phyloP scores from a whole-genome alignment of 352 stramenopile genomes.

The Peronosclerospora sorghi region DNA sequence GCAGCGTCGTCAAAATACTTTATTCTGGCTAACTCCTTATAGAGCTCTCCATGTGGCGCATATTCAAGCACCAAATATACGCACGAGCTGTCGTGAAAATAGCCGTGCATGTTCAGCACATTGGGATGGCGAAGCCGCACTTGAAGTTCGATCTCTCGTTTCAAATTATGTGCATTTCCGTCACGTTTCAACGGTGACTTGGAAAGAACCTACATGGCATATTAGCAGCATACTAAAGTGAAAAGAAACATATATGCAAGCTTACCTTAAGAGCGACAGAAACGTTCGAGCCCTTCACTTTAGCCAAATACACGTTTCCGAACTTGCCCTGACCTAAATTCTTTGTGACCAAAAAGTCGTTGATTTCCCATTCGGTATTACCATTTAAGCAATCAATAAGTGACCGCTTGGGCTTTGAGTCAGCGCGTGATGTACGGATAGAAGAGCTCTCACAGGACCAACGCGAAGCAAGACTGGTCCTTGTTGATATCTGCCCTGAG shows the following conservation, averaged over 20 bases:
- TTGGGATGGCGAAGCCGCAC: conserved; percentile 62
- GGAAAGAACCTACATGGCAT: conserved; percentile 38
- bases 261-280: conserved; percentile 74
- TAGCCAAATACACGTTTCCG: conserved; percentile 75
- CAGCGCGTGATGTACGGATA: conserved; percentile 37
- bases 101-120: conserved; percentile 62
- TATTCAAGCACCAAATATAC: conserved; percentile 83
- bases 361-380: conserved; percentile 57
- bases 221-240: not conserved
- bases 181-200: conserved; percentile 52
- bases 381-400: conserved; percentile 38
- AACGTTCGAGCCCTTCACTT: conserved; percentile 49
- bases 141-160: conserved; percentile 82
- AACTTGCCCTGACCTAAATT: conserved; percentile 81
- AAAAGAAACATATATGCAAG: not conserved
- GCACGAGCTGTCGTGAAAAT: conserved; percentile 80
- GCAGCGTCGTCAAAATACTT: conserved; percentile 38
- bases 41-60: conserved; percentile 68
- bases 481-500: conserved; percentile 6
- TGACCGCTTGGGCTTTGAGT: conserved; percentile 20
- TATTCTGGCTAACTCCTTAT: conserved; percentile 58
- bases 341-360: conserved; percentile 70
- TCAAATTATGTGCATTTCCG: conserved; percentile 44
- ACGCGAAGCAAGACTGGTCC: conserved; percentile 5
- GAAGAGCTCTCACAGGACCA: conserved; percentile 9